Conservation (phyloP, 78 protist species). For the Chrysochromulina parva region DNA sequence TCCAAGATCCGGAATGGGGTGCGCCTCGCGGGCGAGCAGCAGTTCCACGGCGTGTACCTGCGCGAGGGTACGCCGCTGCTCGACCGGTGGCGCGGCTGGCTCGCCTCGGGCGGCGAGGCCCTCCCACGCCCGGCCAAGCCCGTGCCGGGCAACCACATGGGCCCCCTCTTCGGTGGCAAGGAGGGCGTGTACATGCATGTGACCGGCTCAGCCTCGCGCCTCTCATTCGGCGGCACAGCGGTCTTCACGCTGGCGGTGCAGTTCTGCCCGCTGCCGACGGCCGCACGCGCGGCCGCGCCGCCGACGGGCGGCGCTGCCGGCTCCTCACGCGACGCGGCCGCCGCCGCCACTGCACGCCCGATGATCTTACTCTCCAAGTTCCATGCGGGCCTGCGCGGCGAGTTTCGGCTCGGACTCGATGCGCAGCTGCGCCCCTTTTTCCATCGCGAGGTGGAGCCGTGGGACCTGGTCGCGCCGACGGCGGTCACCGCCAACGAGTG, state of each 20-base stretch:
- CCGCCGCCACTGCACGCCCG: not conserved
- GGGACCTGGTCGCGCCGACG: not conserved
- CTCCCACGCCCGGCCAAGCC: not conserved
- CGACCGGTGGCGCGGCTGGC: conserved; percentile 9
- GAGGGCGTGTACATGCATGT: not conserved
- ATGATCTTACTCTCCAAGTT: not conserved
- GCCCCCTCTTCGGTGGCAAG: not conserved
- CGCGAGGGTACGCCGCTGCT: conserved; percentile 16
- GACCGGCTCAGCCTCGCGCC: not conserved
- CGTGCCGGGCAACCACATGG: not conserved
- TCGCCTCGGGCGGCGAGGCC: not conserved
- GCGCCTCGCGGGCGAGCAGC: not conserved
- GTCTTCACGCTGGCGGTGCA: conserved; percentile 10
- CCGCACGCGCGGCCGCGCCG: too few relatives aligned
- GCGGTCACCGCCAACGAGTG: not conserved
- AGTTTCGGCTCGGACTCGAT: conserved; percentile 6
- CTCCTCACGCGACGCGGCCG: not conserved
- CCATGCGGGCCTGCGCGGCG: conserved; percentile 5
- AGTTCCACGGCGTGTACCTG: not conserved
- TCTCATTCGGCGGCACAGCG: not conserved
- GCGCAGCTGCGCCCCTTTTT: not conserved
- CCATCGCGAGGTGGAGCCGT: conserved; percentile 7
- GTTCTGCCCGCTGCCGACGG: not conserved
- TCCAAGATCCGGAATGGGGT: not conserved
- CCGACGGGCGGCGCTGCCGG: not conserved